Evolutionary conservation across 108 stramenopile species (phyloP).

Genomic region (Skeletonema tropicum): DNA sequence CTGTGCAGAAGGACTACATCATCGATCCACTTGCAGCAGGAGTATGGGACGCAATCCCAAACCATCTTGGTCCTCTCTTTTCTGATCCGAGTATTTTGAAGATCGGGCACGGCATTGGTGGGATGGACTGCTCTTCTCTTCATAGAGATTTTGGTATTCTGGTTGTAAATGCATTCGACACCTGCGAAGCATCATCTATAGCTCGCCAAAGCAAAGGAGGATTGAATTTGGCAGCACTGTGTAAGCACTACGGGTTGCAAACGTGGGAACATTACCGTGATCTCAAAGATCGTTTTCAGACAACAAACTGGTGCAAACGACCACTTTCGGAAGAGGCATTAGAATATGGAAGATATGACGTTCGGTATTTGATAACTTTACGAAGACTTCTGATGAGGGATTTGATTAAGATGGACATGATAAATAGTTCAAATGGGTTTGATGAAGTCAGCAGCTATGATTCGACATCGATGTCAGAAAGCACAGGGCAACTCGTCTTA

Average conservation of each 20-base stretch:
- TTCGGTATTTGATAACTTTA: slow-evolving; percentile 73
- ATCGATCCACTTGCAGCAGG: slow-evolving; percentile 80
- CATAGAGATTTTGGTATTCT: slow-evolving; percentile 95
- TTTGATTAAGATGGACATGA: slow-evolving; percentile 52
- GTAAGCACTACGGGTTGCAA: slow-evolving; percentile 70
- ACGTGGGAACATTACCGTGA: slow-evolving; percentile 54
- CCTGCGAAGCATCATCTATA: slow-evolving; percentile 76
- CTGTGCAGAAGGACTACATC: slow-evolving; percentile 64
- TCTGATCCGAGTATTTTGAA: slow-evolving; percentile 87
- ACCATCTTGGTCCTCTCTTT: slow-evolving; percentile 76
- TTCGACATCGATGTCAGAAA: slow-evolving; percentile 18
- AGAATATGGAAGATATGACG: slow-evolving; percentile 86
- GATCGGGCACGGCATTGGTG: slow-evolving; percentile 91
- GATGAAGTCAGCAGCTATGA: slow-evolving; percentile 11
- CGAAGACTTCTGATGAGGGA: slow-evolving; percentile 82
- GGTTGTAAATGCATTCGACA: slow-evolving; percentile 95
- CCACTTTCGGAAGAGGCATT: slow-evolving; percentile 86
- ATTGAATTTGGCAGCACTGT: slow-evolving; percentile 64
- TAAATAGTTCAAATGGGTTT: slow-evolving; percentile 10
- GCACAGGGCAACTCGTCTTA: not conserved
- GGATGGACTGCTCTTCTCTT: slow-evolving; percentile 84
- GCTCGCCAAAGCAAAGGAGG: slow-evolving; percentile 36
- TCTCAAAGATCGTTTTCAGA: slow-evolving; percentile 85
- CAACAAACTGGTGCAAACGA: slow-evolving; percentile 88
- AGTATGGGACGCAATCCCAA: slow-evolving; percentile 66